Evolutionary conservation across 1,139 yeast species (phyloP), one percentile per base, ranked within the genome.

Genomic region (Kodamaea sp.): DNA sequence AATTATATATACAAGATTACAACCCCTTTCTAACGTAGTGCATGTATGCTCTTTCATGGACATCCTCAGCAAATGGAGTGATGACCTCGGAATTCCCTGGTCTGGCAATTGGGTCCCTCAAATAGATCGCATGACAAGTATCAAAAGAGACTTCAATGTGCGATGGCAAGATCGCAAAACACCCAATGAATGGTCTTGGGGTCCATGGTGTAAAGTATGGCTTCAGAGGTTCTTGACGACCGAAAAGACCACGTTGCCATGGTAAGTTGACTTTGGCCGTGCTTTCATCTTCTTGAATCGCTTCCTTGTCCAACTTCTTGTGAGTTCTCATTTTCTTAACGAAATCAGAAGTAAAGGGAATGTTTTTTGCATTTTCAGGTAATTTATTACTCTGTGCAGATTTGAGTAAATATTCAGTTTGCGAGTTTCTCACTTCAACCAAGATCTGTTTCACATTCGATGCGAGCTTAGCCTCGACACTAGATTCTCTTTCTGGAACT

Each of bases 71-170:
- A 66, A 84, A 87, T 39, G 98, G 98, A 37, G 96, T 75, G 45
- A 92, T 87, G 42, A 92, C 96, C 68, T 92, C 98, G 25, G 97
- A 86, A 57, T 86, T 90, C 36, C 96, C 97, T 8, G 97, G 97
- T 63, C 97, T 79, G 8, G 97, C 96, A 41, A 92, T 90, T 10
- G 98, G 98, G 61, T 92, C 96, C 65, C 97, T 83, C 63, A 92
- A 70, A 64, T 92, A 92, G 25, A 92, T 84, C 8, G 97, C 97
- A 63, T 90, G 96, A 60, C 97, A 90, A 7, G 97, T 88, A 46
- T 78, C 77, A 63, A 87, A 90, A 15, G 95, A 85, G 29, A 94
- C 71, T 64, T 92, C 98, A 44, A 92, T 72, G 62, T 92, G 97
- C 45, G 86, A 82, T 24, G 98, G 98, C 52, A 88, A 75, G 44